Conservation (phyloP, 2,329 filamentous ascomycete species). For the Calycina herbarum region DNA sequence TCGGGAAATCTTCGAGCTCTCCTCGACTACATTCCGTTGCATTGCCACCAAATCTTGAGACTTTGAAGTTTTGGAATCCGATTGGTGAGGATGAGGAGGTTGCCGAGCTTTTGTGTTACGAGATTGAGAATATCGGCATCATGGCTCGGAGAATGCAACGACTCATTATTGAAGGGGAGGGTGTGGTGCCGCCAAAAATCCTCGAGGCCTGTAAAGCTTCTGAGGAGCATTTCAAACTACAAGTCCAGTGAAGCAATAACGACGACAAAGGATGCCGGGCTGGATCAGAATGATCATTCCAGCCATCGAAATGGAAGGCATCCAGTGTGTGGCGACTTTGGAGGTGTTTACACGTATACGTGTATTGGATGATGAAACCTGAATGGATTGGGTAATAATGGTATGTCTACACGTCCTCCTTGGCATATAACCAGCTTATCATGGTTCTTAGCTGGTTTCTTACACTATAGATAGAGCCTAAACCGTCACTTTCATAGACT, state of each 20-base stretch:
- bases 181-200: background rate
- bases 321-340: background rate
- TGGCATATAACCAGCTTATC: background rate
- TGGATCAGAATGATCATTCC: background rate
- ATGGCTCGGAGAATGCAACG: slow-evolving; percentile 42
- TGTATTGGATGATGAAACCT: background rate
- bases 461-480: background rate
- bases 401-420: background rate
- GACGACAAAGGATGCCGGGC: background rate
- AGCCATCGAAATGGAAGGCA: background rate
- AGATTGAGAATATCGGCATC: slow-evolving; percentile 42
- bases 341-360: background rate
- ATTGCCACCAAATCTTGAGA: slow-evolving; percentile 47
- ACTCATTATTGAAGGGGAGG: slow-evolving; percentile 39
- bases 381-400: background rate
- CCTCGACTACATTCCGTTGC: slow-evolving; percentile 49
- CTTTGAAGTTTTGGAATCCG: slow-evolving; percentile 47
- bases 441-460: background rate
- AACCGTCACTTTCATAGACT: background rate
- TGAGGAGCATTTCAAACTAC: slow-evolving; percentile 8
- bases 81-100: slow-evolving; percentile 50
- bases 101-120: slow-evolving; percentile 45
- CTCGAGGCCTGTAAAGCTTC: slow-evolving; percentile 9
- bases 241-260: background rate
- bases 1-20: slow-evolving; percentile 42